Evolutionary conservation across 768 basidiomycete species (phyloP), one percentile per base, ranked within the genome.

Genomic region (Tricholoma sp.): DNA sequence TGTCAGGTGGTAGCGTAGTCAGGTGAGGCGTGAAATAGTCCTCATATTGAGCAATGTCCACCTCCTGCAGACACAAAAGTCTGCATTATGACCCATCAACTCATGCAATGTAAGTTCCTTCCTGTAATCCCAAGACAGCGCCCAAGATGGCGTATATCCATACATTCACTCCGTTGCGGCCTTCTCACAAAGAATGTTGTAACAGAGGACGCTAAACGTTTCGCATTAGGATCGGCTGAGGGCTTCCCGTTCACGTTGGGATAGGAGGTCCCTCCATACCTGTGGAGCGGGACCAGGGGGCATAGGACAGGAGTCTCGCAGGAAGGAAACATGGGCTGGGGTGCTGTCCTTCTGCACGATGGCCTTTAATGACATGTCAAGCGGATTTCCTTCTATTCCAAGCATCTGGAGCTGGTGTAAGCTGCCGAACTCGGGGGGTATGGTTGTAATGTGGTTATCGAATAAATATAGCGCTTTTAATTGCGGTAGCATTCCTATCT

Each of bases 341-440:
- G 96, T 97, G n/a, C 97, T 96, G 33, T 98, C 94, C 70, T 94
- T 95, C 72, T 97, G 94, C 51, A 98, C 77, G 24, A 96, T 82
- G 24, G 77, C 74, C 68, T 92, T 90, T 39, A 95, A 74, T 28
- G 80, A 72, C 2, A 83, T 74, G 54, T 96, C 91, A 41, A 99
- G 72, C 2, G 95, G 95, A 63, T 99, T 99, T n/a, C 97, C 97
- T 69, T 98, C 97, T 34, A 99, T 81, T 17, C 97, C 97, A 28
- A 99, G 75, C 9, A 91, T 93, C 68, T 91, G 92, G 50, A 99
- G 79, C 68, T 94, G 92, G 66, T 96, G 91, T 34, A 99, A 72
- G 54, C 83, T 92, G 29, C 97, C 97, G 34, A 97, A 77, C 67
- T 99, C 91, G 0, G 80, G 75, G 2, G 97, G 97, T 17, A 99